phyloP scores from a whole-genome alignment of 176 grass and related monocot genomes.

The bread wheat (Triticum aestivum) region DNA sequence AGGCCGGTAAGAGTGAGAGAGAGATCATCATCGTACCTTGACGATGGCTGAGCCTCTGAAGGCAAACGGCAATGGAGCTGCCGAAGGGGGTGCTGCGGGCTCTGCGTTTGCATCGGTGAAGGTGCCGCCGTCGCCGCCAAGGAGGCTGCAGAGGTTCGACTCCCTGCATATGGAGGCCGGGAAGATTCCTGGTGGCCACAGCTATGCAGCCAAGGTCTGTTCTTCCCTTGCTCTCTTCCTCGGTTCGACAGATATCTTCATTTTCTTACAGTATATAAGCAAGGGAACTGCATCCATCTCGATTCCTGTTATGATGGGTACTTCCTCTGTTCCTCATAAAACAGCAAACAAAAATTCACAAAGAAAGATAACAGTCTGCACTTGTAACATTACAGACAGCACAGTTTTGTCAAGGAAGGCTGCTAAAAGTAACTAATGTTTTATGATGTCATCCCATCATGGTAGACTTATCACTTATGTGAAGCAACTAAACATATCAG shows the following conservation, averaged over 20 bases:
- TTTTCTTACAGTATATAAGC: neutral
- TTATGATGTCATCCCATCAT: neutral
- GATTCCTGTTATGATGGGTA: neutral
- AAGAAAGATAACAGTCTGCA: neutral
- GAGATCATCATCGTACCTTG: conserved; percentile 28
- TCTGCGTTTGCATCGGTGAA: conserved; percentile 25
- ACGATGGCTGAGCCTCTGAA: conserved; percentile 34
- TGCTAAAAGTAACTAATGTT: neutral
- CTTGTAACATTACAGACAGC: neutral
- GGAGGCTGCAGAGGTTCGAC: conserved; percentile 46
- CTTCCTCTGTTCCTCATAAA: neutral
- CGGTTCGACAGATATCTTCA: neutral
- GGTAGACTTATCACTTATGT: neutral
- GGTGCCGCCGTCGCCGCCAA: neutral
- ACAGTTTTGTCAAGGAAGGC: neutral
- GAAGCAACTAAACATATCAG: neutral
- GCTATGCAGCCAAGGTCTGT: conserved; percentile 44
- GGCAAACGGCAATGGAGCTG: conserved; percentile 21
- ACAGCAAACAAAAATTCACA: neutral
- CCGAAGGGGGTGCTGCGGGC: neutral
- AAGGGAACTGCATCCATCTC: neutral
- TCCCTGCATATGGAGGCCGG: conserved; percentile 64
- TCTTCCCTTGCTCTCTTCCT: conserved; percentile 20
- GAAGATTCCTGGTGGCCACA: conserved; percentile 32
- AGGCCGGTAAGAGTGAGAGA: neutral